Evolutionary conservation across 148 eudicot genomes (phyloP), one percentile per base, ranked within the genome.

Genomic region (Diospyros kaki): DNA sequence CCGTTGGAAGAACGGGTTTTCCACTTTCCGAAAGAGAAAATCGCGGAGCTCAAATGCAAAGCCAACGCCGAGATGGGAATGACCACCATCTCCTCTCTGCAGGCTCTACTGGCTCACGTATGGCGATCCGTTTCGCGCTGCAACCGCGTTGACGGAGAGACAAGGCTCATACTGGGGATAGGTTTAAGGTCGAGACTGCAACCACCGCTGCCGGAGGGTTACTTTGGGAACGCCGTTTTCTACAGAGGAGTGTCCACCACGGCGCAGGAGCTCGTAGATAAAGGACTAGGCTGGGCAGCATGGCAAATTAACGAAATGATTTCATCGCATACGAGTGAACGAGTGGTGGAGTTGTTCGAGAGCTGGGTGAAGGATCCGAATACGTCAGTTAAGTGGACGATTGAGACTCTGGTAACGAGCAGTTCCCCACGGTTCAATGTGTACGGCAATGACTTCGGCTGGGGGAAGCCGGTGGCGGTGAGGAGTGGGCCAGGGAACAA

Each of bases 91-190:
- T 84, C 86, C 17, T 70, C 86, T 13, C 62, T 84, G 1, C 86
- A 84, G 64, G 77, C 86, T 1, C 62, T 84, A 0, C 52, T 71
- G 14, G 86, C 86, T 65, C 86, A 83, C 76, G 12, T 83, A 9
- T 83, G 82, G 85, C 72, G 43, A 40, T 48, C 76, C 41, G 42
- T 73, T 1, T 3, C 48, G 4, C 67, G 77, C 11, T 46, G 64
- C 59, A 72, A 79, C 51, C 13, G 59, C 15, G 15, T 65, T 51
- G 46, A 68, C 2, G 9, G 75, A 58, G 72, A 79, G 17, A 28
- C 54, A 53, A 38, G 4, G 17, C n/a, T 65, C 41, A 3, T 1
- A 17, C 0, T 71, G 18, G 1, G 15, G 3, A 11, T 83, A 42
- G 56, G 63, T 18, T 69, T 61, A 14, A 79, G 85, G 48, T 43